phyloP scores from a whole-genome alignment of 768 basidiomycete species.

The Leccinum broughii region DNA sequence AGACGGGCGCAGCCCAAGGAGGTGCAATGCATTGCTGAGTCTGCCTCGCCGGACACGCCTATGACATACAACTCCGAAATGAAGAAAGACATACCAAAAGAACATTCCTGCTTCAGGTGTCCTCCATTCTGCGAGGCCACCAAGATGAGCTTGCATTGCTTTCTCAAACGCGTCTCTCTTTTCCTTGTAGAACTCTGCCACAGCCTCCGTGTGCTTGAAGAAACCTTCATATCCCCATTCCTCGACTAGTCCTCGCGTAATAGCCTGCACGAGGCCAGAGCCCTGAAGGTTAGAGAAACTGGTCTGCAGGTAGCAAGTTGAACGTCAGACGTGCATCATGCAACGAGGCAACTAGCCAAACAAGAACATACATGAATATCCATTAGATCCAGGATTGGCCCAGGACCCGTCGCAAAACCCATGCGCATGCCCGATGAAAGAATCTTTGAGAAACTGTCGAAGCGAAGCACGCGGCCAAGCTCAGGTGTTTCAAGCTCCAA shows the following conservation, averaged over 20 bases:
- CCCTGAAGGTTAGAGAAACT: conserved; percentile 65
- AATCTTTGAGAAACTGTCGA: conserved; percentile 89
- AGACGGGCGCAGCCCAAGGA: conserved; percentile 5
- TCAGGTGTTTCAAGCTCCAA: conserved; percentile 68
- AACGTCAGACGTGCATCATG: conserved; percentile 11
- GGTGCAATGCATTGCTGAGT: conserved; percentile 1
- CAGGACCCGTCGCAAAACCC: conserved; percentile 80
- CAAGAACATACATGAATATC: conserved; percentile 59
- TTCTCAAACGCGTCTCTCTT: conserved; percentile 79
- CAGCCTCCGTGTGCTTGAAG: conserved; percentile 60
- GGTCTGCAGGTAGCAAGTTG: conserved; percentile 45
- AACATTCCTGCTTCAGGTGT: conserved; percentile 85
- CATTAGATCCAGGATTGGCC: conserved; percentile 62
- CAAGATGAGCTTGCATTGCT: conserved; percentile 75
- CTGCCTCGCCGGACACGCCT: conserved; percentile 7
- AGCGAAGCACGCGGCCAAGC: conserved; percentile 79
- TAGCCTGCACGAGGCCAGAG: conserved; percentile 63
- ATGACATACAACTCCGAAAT: conserved; percentile 8
- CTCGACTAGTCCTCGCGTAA: conserved; percentile 56
- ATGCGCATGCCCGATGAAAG: conserved; percentile 75
- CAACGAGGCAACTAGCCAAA: conserved; percentile 17
- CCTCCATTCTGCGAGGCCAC: conserved; percentile 72
- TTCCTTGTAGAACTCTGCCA: conserved; percentile 71
- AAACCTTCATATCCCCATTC: conserved; percentile 82
- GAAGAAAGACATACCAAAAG: conserved; percentile 60